Evolutionary conservation across 805 yeast species (phyloP).

Genomic region (Lipomyces orientalis): DNA sequence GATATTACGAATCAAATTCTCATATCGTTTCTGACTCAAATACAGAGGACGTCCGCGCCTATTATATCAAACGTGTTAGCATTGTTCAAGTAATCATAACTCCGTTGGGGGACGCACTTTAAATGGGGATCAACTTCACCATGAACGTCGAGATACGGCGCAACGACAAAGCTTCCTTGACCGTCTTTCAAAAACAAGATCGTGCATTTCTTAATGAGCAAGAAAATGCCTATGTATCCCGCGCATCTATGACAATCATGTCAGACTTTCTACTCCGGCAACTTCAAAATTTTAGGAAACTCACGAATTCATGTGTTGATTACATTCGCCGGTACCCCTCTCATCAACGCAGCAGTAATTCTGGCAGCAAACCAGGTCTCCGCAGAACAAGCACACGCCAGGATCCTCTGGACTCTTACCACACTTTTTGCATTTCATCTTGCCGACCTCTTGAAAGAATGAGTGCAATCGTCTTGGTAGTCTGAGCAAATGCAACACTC

Average conservation of each 20-base stretch:
- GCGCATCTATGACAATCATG: conserved; percentile 44
- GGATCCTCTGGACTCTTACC: conserved; percentile 59
- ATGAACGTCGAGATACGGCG: conserved; percentile 84
- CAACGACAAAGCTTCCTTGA: conserved; percentile 81
- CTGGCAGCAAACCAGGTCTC: conserved; percentile 70
- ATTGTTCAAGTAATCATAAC: neutral
- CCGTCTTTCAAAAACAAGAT: conserved; percentile 68
- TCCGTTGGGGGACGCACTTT: conserved; percentile 41
- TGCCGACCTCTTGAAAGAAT: conserved; percentile 62
- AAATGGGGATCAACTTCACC: conserved; percentile 83
- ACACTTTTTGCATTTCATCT: conserved; percentile 46
- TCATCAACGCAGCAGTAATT: conserved; percentile 51
- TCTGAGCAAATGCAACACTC: conserved; percentile 61
- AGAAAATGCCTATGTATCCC: conserved; percentile 70
- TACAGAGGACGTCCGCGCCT: conserved; percentile 72
- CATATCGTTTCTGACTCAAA: conserved; percentile 65
- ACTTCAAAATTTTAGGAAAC: conserved; percentile 39
- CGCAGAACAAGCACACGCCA: conserved; percentile 87
- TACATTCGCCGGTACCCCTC: conserved; percentile 72
- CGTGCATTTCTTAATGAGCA: conserved; percentile 72
- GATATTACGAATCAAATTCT: conserved; percentile 64
- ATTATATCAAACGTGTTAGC: conserved; percentile 6
- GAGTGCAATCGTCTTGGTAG: conserved; percentile 71
- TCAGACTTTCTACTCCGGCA: neutral
- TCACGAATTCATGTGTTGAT: conserved; percentile 63